These are phyloP conservation scores for Albugo candida DNA, from an alignment of 352 stramenopile genomes.

Conservation along the genomic window DNA sequence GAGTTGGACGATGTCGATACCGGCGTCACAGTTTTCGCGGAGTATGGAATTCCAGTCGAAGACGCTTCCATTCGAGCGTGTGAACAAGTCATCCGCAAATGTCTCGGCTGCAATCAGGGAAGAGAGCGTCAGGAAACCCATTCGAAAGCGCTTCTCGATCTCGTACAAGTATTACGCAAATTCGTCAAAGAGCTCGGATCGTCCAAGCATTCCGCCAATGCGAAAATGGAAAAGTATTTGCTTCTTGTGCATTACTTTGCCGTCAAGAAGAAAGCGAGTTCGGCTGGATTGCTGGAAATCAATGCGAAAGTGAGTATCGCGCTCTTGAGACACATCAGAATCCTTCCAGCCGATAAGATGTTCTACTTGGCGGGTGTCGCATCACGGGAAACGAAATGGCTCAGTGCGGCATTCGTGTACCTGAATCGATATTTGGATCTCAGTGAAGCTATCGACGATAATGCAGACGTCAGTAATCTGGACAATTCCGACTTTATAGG, in stretches of 20 bases:
- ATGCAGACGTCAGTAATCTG: constrained; percentile 44
- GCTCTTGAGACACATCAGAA: constrained; percentile 72
- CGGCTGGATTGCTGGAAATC: constrained; percentile 37
- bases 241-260: constrained; percentile 61
- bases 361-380: constrained; percentile 81
- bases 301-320: constrained; percentile 69
- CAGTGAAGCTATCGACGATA: constrained; percentile 87
- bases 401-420: constrained; percentile 86
- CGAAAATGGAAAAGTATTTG: constrained; percentile 64
- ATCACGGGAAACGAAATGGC: constrained; percentile 71
- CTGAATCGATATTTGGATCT: constrained; percentile 91
- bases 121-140: constrained; percentile 24
- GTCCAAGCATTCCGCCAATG: constrained; percentile 30
- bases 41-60: constrained; percentile 66
- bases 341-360: constrained; percentile 88
- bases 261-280: constrained; percentile 43
- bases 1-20: constrained; percentile 55
- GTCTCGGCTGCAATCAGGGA: constrained; percentile 19
- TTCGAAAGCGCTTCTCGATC: constrained; percentile 25
- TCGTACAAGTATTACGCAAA: constrained; percentile 49
- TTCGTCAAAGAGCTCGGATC: constrained; percentile 48
- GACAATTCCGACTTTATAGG: constrained; percentile 90
- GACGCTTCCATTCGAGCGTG: constrained; percentile 26
- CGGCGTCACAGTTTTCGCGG: constrained; percentile 48
- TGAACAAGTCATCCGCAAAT: constrained; percentile 34